phyloP scores from a whole-genome alignment of 2,329 filamentous ascomycete species.

The Penicillium italicum region DNA sequence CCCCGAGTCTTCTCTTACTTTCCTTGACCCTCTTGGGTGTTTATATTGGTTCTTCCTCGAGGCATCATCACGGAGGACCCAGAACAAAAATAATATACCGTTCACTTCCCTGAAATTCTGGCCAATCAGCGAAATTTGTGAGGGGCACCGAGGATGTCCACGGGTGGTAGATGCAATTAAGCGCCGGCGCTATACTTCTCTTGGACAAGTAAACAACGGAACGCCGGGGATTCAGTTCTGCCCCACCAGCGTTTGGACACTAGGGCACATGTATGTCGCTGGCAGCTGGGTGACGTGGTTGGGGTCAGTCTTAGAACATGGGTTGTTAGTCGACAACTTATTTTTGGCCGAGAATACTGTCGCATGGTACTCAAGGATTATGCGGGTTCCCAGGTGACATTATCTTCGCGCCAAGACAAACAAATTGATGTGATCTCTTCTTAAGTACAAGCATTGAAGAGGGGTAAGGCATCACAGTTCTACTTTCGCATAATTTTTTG shows the following conservation, averaged over 20 bases:
- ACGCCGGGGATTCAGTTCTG: background rate
- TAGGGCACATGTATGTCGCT: background rate
- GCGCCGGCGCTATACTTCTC: conserved; percentile 7
- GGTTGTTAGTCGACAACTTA: background rate
- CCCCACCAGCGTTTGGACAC: background rate
- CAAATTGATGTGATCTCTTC: background rate
- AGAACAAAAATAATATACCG: background rate
- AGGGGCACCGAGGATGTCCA: background rate
- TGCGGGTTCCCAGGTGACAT: background rate
- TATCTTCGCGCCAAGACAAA: background rate
- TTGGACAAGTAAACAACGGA: background rate
- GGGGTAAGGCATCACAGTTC: background rate
- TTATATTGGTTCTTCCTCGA: conserved; percentile 3
- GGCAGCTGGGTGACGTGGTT: too few species aligned
- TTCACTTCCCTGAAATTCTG: background rate
- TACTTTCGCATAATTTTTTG: background rate
- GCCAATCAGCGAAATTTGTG: background rate
- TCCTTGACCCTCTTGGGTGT: background rate
- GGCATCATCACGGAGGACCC: background rate
- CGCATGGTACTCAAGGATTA: background rate
- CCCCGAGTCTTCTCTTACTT: background rate
- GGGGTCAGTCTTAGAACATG: background rate
- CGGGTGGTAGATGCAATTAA: conserved; percentile 2
- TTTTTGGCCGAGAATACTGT: background rate
- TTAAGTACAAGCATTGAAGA: background rate